phyloP scores from a whole-genome alignment of 345 rosid genomes.

The Melaleuca alternifolia region DNA sequence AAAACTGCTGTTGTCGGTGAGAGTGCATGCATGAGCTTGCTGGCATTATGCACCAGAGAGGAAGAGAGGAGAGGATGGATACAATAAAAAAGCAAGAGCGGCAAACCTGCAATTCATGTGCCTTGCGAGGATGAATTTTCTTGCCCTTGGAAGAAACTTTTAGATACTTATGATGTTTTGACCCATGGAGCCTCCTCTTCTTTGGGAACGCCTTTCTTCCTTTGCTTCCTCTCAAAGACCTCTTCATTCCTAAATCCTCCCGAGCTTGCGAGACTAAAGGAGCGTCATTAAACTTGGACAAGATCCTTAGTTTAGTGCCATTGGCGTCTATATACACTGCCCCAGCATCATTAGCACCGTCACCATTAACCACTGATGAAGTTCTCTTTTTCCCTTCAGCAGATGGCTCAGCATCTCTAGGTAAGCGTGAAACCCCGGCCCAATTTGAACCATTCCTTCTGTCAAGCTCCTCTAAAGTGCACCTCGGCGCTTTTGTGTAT shows the following conservation, averaged over 20 bases:
- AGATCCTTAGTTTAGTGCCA: constrained; percentile 77
- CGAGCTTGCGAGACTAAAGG: constrained; percentile 10
- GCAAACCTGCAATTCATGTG: constrained; percentile 46
- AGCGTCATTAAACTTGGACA: constrained; percentile 50
- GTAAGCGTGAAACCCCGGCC: constrained; percentile 31
- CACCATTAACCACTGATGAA: constrained; percentile 31
- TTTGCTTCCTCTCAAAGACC: constrained; percentile 31
- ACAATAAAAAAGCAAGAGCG: constrained; percentile 5
- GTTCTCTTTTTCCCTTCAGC: constrained; percentile 26
- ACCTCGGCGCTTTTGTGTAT: constrained; percentile 46
- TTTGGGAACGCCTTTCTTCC: constrained; percentile 24
- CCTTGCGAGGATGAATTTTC: constrained; percentile 25
- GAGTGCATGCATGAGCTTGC: background rate
- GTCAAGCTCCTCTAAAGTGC: constrained; percentile 92
- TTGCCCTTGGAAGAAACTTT: constrained; percentile 51
- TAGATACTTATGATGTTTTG: constrained; percentile 38
- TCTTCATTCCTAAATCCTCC: constrained; percentile 24
- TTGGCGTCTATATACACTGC: constrained; percentile 83
- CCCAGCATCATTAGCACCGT: constrained; percentile 51
- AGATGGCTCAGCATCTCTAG: constrained; percentile 22
- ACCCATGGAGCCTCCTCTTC: constrained; percentile 31
- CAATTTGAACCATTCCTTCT: constrained; percentile 73
- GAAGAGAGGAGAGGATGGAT: background rate
- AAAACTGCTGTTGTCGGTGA: background rate
- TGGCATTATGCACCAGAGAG: background rate